A percentile compares a stretch with the other conserved stretches of the same genome.
Evolutionary conservation across 352 stramenopile species (phyloP).

Genomic region (Globisporangium okanoganense): DNA sequence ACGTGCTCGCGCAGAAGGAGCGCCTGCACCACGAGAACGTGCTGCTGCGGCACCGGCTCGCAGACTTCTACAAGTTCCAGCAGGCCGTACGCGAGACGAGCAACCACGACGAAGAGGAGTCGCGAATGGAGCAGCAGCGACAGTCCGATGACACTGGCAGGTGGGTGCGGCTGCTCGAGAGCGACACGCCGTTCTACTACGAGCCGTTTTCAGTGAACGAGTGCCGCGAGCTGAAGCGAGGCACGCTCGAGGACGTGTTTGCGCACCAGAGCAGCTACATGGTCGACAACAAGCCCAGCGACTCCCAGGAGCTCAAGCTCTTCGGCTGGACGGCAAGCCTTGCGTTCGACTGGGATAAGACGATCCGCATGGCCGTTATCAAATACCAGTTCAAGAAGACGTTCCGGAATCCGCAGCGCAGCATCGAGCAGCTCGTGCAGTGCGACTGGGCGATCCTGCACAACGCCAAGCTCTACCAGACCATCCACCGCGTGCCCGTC

Average conservation of each 20-base stretch:
- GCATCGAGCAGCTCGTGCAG: background rate
- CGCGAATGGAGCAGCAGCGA: background rate
- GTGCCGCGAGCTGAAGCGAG: background rate
- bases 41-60: constrained; percentile 13
- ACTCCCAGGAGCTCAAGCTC: background rate
- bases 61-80: constrained; percentile 7
- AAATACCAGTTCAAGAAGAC: constrained; percentile 9
- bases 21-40: constrained; percentile 18
- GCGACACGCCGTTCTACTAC: constrained; percentile 10
- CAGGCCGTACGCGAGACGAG: background rate
- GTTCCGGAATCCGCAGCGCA: constrained; percentile 1
- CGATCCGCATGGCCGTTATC: constrained; percentile 1
- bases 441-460: constrained; percentile 3
- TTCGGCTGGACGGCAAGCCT: background rate
- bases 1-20: constrained; percentile 4
- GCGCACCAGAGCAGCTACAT: background rate
- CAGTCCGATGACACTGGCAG: background rate
- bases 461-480: constrained; percentile 3
- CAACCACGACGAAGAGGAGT: background rate
- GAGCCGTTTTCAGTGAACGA: constrained; percentile 1
- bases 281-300: background rate
- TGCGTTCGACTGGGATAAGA: constrained; percentile 3
- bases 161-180: constrained; percentile 3
- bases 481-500: constrained; percentile 6
- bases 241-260: constrained; percentile 2